Percentiles rank a stretch among this genome's conserved stretches.
These are phyloP conservation scores for Termitomyces sp. DNA, from an alignment of 768 basidiomycete genomes.

Conservation along the genomic window DNA sequence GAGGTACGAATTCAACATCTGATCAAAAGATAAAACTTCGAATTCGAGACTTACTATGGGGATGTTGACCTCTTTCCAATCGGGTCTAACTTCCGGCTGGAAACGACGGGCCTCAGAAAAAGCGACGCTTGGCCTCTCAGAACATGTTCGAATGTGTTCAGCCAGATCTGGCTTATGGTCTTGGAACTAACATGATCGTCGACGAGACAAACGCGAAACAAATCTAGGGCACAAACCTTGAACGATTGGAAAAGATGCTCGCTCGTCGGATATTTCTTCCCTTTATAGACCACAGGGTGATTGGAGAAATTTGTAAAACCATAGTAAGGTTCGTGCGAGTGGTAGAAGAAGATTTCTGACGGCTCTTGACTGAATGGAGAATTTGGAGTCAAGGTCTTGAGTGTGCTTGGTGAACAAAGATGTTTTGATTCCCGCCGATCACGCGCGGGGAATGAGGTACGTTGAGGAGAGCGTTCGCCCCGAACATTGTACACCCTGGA, in stretches of 20 bases:
- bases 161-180: constrained; percentile 57
- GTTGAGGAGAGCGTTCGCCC: not conserved
- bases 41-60: constrained; percentile 42
- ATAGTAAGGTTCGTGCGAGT: constrained; percentile 61
- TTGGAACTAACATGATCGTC: constrained; percentile 45
- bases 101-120: constrained; percentile 67
- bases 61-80: constrained; percentile 72
- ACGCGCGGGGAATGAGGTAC: not conserved
- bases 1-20: constrained; percentile 16
- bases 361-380: constrained; percentile 21
- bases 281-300: constrained; percentile 58
- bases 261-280: constrained; percentile 68
- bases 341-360: constrained; percentile 55
- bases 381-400: constrained; percentile 10
- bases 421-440: not conserved
- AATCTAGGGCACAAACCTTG: constrained; percentile 41
- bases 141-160: constrained; percentile 65
- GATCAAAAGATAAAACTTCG: not conserved
- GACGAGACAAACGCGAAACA: not conserved
- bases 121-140: constrained; percentile 57
- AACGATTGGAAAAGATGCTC: constrained; percentile 78
- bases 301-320: constrained; percentile 75
- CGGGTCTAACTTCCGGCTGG: constrained; percentile 55
- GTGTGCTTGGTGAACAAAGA: not conserved
- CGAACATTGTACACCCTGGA: not conserved